phyloP scores from a whole-genome alignment of 371 early-diverging fungal species.

The Coemansia sp. region DNA sequence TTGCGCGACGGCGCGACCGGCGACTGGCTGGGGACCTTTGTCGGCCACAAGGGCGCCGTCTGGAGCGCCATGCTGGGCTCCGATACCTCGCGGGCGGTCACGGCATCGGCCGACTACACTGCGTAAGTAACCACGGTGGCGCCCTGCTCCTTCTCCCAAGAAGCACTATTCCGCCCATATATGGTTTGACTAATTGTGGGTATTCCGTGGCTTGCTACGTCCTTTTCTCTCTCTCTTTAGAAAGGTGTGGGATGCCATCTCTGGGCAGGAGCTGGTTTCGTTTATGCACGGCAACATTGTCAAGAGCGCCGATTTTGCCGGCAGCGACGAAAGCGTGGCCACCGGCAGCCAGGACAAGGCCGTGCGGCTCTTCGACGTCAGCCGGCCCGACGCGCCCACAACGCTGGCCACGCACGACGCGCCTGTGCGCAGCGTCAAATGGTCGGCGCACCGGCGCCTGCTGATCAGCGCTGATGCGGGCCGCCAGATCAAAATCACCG shows the following conservation, averaged over 20 bases:
- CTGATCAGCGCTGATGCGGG: constrained; percentile 67
- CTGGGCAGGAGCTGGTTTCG: constrained; percentile 67
- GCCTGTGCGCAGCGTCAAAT: constrained; percentile 68
- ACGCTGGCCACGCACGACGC: constrained; percentile 61
- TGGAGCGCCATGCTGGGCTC: constrained; percentile 81
- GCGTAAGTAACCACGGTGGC: constrained; percentile 54
- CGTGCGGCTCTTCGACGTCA: constrained; percentile 76
- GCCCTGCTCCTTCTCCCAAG: neutral
- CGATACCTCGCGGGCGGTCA: constrained; percentile 75
- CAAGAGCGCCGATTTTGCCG: constrained; percentile 74
- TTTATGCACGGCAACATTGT: constrained; percentile 79
- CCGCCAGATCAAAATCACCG: constrained; percentile 67
- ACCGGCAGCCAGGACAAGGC: constrained; percentile 81
- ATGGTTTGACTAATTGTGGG: too few relatives aligned
- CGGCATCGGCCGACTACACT: constrained; percentile 87
- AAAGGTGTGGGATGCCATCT: constrained; percentile 82
- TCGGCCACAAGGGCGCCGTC: constrained; percentile 87
- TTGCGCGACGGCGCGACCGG: constrained; percentile 83
- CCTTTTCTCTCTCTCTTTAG: constrained; percentile 25
- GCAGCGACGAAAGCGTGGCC: constrained; percentile 63
- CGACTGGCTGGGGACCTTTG: constrained; percentile 87
- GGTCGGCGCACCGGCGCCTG: constrained; percentile 64
- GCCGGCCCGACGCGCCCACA: constrained; percentile 61
- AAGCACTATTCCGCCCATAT: too few relatives aligned
- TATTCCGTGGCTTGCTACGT: too few relatives aligned